Percentiles rank a stretch among this genome's conserved stretches.
Evolutionary conservation across 1,284 basidiomycete species (phyloP).

Genomic region (Naganishia liquefaciens): DNA sequence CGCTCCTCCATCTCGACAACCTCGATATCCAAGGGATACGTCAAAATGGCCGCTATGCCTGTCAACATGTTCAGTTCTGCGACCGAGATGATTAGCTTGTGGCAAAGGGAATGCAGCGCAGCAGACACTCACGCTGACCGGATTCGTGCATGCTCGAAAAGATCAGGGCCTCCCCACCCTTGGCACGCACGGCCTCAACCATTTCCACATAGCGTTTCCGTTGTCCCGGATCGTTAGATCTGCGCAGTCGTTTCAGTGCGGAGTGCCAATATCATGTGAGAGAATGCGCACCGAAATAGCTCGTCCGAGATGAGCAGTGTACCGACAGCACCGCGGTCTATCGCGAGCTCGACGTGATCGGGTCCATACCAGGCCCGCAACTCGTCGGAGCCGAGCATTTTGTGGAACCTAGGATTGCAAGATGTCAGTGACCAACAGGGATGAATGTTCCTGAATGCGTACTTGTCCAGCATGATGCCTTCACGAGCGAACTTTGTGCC

Average conservation of each 20-base stretch:
- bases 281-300: constrained; percentile 71
- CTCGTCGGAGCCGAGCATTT: constrained; percentile 92
- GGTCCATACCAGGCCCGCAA: constrained; percentile 98
- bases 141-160: constrained; percentile 99
- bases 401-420: constrained; percentile 74
- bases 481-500: constrained; percentile 98
- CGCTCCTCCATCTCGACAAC: constrained; percentile 87
- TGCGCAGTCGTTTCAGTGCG: constrained; percentile 40
- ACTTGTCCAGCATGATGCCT: constrained; percentile 87
- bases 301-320: constrained; percentile 93
- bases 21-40: constrained; percentile 94
- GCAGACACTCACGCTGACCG: constrained; percentile 73
- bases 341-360: constrained; percentile 85
- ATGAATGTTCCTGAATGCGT: not conserved
- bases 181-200: constrained; percentile 83
- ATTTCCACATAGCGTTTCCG: constrained; percentile 83
- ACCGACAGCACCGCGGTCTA: constrained; percentile 89
- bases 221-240: constrained; percentile 71
- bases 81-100: constrained; percentile 8
- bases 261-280: not conserved
- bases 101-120: not conserved
- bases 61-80: constrained; percentile 91
- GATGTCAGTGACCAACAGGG: no score
- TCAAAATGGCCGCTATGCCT: constrained; percentile 92
- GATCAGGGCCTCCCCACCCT: constrained; percentile 89